Base-by-base conservation (phyloP, 305 asterid species). In the Solanum hybrid region DNA sequence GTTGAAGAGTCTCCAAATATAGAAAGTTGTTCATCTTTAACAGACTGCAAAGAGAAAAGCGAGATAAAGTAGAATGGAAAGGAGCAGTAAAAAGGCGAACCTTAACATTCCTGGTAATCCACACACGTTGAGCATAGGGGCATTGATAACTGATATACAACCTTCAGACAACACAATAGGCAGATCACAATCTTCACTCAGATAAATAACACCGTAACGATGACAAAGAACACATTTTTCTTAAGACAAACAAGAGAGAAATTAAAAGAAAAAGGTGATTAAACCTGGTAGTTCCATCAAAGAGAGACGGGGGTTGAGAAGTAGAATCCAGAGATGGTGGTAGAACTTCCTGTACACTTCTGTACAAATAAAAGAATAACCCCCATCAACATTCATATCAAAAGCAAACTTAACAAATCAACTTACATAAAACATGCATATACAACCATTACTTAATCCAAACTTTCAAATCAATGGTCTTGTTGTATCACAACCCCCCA, bases 101-200 rank as follows among this genome's bases (percentile, higher is more conserved):
- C 98, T 95, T 97, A 88, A 90, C 93, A 90, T 97, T 97, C 92
- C 98, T 92, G 88, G 90, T 90, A 31, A 97, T 93, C 98, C 98
- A 96, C 4, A 89, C 91, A 29, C 98, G 98, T 92, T 96, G 99
- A 88, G 97, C 95, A 92, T n/a, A 94, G 1, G 99, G 99, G 89
- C 98, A 95, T 37, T 90, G 89, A 84, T 92, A 92, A 91, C 80
- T 92, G 90, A 91, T 90, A 80, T 97, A 97, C 93, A 97, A 87
- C 95, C 99, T 97, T 90, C 92, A 88, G 40, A 38, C 15, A n/a
- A 34, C 4, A 51, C 31, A 29, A 51, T 56, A 31, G 19, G 22
- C 40, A 45, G 19, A 27, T 42, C 26, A 15, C 37, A 82, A 15
- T 10, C 10, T 27, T 42, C 87, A 42, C 17, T 15, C 27, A 27